Evolutionary conservation across 2,329 filamentous ascomycete genomes (phyloP), one percentile per base, ranked within the genome.

Genomic region (Phymatotrichopsis omnivora): DNA sequence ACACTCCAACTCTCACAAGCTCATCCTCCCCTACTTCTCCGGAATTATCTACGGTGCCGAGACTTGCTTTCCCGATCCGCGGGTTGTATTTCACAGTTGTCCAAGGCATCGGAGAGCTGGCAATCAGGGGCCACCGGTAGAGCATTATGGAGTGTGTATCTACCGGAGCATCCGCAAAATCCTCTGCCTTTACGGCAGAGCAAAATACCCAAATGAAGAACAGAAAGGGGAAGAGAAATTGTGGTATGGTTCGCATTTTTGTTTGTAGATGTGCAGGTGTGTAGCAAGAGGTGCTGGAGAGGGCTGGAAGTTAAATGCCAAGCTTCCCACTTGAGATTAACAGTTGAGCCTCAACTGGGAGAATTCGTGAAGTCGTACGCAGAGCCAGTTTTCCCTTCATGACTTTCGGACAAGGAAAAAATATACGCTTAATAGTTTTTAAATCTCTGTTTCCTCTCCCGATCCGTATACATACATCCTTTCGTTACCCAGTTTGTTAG

Each of bases 1-100:
- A 27, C 12, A 51, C 34, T 7, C 50, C 52, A 14, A 55, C 47
- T 23, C 50, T 40, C n/a, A 55, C 47, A 39, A 53, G 24, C 33
- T 45, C 50, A 11, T 47, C 39, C 22, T 38, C 44, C 5, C 17
- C 36, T 32, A 19, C 28, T 17, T 40, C 36, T 12, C 25, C 24
- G 11, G 5, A 14, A 11, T 27, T 28, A n/a, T 22, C 31, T 11
- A 25, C 16, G 23, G 20, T 24, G 12, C 38, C 12, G 24, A 42
- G 44, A n/a, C 33, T 28, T 7, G 43, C 44, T 4, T 25, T 40
- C 17, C 31, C 33, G 10, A 23, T 12, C 19, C 30, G 48, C 24
- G 51, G 49, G 23, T 49, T 34, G 29, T 54, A 55, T 8, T 27
- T 10, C 29, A 55, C 38, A 11, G 20, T 36, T 7, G 42, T 45